Evolutionary conservation across 495 filamentous ascomycete genomes (phyloP), one percentile per base, ranked within the genome.

Genomic region (Lichenothelia convexa): DNA sequence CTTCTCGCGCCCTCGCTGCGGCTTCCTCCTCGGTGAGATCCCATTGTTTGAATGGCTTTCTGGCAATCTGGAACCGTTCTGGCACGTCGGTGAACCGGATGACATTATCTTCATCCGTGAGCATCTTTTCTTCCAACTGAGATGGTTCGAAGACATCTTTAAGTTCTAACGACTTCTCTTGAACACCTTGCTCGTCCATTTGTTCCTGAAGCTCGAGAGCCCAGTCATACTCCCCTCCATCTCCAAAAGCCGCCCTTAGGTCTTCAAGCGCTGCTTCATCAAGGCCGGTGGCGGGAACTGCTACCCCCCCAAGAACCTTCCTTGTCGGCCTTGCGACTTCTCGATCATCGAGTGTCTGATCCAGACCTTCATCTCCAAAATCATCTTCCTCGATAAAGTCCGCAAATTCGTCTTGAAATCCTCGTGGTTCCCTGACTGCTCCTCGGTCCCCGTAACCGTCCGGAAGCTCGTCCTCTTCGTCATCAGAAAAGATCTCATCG

Each of bases 81-180:
- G 89, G 91, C 40, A 93, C 75, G 54, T 97, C 89, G 11, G 67
- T 69, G 34, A 70, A 63, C 12, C 89, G 79, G 38, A 97, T 94
- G 34, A 69, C 61, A 53, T 94, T 91, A 48, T 97, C 89, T 32
- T 83, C 84, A 37, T 95, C 89, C 3, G 89, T 97, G 22, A 97
- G 71, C 55, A 95, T 79, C 56, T 80, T 82, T 54, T 95, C 89
- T 24, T 71, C 71, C 27, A 97, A 71, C 55, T 95, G 81, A 1
- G 84, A 86, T 2, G 91, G 91, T 56, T 97, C 89, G 41, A 97
- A 95, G 39, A 97, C 86, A 53, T 95, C 87, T 57, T 93, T 93
- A 30, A 97, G 64, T 53, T 94, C 80, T n/a, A 95, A 64, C 20
- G 62, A 61, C 44, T 71, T 52, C 27, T 76, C 81, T 37, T 71